Base-by-base conservation (phyloP, 106 monocot species). In the Apostasia ramifera region DNA sequence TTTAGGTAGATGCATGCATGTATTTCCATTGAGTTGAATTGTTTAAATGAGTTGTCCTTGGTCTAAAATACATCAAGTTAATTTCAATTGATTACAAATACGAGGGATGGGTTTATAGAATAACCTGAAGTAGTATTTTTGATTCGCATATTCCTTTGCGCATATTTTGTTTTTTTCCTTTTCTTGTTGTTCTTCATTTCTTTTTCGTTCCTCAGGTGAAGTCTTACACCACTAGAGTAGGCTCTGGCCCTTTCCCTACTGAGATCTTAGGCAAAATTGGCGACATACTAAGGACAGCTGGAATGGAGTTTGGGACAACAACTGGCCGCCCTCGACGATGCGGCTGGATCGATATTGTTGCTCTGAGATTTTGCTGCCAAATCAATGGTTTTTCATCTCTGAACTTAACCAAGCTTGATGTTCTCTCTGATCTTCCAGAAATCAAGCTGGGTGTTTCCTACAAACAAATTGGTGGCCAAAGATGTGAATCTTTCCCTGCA, bases 251-350 rank as follows among this genome's bases (percentile, higher is more conserved):
- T 66, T 97, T 97, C 53, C 95, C 92, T 39, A 97, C 95, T 53
- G 95, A 97, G 73, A 74, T 92, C 12, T 70, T 92, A 39, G 80
- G 92, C 26, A 81, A 84, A 78, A 81, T 46, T 67, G 95, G 95
- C 63, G 92, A 97, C 55, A 51, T 78, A 2, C 88, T 97, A 60
- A 75, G 95, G 70, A 55, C 53, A 44, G 84, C 86, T 60, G 95
- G 95, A 55, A 92, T 92, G 95, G 95, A 97, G 51, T 97, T 97
- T 70, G 95, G 95, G 59, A 97, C 95, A 13, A 87, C 89, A 7
- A 97, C 95, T 8, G 95, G 95, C 26, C 83, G 95, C 52, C 95
- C 95, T 51, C 74, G 95, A 40, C 91, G 92, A 1, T 97, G 95
- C 75, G 95, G 95, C 61, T 97, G 95, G 95, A 92, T 97, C 53